phyloP scores from a whole-genome alignment of 108 stramenopile genomes.

The Skeletonema costatum region DNA sequence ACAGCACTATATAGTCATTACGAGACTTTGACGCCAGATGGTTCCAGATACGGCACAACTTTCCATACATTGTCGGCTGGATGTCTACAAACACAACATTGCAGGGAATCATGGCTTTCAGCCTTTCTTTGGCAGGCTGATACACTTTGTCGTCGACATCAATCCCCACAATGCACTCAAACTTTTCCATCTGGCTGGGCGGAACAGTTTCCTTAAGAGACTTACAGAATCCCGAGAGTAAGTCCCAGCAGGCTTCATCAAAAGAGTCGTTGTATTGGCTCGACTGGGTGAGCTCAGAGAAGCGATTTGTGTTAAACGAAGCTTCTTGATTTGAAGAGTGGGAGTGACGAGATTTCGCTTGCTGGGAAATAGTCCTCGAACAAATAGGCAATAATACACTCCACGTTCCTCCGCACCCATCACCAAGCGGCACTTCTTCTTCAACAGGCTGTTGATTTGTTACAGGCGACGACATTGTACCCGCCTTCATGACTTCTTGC shows the following conservation, averaged over 20 bases:
- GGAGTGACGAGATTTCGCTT: slow-evolving; percentile 2
- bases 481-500: not conserved
- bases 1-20: slow-evolving; percentile 28
- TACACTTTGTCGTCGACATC: slow-evolving; percentile 40
- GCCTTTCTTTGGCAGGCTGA: slow-evolving; percentile 16
- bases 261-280: slow-evolving; percentile 5
- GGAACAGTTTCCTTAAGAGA: slow-evolving; percentile 30
- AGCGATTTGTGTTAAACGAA: slow-evolving; percentile 24
- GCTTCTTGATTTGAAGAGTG: not conserved
- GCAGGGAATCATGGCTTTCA: slow-evolving; percentile 15
- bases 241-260: slow-evolving; percentile 24
- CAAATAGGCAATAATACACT: slow-evolving; percentile 26
- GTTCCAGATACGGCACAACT: slow-evolving; percentile 50
- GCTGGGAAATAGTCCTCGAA: not conserved
- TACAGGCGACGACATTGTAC: not conserved
- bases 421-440: not conserved
- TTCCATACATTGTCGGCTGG: slow-evolving; percentile 30
- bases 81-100: slow-evolving; percentile 41
- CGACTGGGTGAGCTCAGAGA: slow-evolving; percentile 13
- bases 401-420: slow-evolving; percentile 15
- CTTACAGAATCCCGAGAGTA: slow-evolving; percentile 10
- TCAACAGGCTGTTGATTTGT: not conserved
- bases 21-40: slow-evolving; percentile 12
- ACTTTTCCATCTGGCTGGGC: not conserved
- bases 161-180: slow-evolving; percentile 45